Conservation (phyloP, 2,329 filamentous ascomycete genomes). For the Didymellaceae sp. region DNA sequence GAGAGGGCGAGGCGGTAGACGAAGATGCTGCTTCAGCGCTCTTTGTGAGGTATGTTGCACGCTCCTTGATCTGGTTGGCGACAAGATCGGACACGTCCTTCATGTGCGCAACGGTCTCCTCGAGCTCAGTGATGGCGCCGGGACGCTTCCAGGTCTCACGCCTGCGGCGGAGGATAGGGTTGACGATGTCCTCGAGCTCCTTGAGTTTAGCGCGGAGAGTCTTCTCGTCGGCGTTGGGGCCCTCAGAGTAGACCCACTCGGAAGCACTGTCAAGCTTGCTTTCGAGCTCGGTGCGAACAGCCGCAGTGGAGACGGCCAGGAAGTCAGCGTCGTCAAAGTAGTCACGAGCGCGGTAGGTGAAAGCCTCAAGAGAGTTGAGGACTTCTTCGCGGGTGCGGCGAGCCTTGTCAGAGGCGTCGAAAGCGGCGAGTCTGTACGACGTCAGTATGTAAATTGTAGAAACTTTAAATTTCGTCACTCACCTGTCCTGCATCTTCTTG, state of each 20-base stretch:
- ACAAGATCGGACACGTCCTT: constrained; percentile 73
- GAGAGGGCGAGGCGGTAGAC: constrained; percentile 53
- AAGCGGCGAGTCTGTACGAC: constrained; percentile 72
- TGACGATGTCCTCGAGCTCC: constrained; percentile 76
- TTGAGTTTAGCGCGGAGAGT: constrained; percentile 79
- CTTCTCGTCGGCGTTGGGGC: constrained; percentile 75
- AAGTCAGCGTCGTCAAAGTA: constrained; percentile 80
- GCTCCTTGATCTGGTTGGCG: constrained; percentile 74
- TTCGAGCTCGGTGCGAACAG: constrained; percentile 71
- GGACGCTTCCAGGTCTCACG: constrained; percentile 76
- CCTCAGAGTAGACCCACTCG: constrained; percentile 92
- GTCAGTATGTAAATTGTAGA: constrained; percentile 18
- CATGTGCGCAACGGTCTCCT: constrained; percentile 74
- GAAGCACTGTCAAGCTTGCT: constrained; percentile 71
- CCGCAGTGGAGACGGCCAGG: constrained; percentile 70
- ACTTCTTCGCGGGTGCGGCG: constrained; percentile 82
- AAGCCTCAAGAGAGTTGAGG: constrained; percentile 90
- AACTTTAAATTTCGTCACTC: constrained; percentile 12
- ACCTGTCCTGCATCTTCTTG: constrained; percentile 65
- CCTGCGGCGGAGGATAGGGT: constrained; percentile 77
- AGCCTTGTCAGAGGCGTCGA: constrained; percentile 82
- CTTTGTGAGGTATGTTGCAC: constrained; percentile 59
- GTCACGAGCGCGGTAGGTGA: constrained; percentile 87
- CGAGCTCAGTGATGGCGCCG: constrained; percentile 69
- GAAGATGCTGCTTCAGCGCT: constrained; percentile 44